A percentile compares a stretch with the other conserved stretches of the same genome.
phyloP scores from a whole-genome alignment of 768 basidiomycete species.

The Boletellus sp. region DNA sequence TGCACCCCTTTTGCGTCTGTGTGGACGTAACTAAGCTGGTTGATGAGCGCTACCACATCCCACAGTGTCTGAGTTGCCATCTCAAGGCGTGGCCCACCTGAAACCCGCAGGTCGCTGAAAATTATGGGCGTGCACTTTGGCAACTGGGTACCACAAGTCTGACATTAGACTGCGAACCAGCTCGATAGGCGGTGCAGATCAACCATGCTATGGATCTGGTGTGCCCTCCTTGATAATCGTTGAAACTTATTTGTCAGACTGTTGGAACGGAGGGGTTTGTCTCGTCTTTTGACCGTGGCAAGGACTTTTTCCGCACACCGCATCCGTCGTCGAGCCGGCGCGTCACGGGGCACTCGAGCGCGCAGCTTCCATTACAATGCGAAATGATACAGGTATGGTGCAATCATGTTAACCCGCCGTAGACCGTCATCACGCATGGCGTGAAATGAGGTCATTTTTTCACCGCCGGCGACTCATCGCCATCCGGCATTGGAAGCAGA shows the following conservation, averaged over 20 bases:
- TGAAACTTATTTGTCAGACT: neutral
- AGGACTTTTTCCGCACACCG: neutral
- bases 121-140: neutral
- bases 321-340: neutral
- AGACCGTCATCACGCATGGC: constrained; percentile 1
- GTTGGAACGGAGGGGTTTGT: neutral
- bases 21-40: neutral
- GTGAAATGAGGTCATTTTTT: constrained; percentile 4
- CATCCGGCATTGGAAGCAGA: constrained; percentile 65
- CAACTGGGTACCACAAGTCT: neutral
- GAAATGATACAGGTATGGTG: constrained; percentile 28
- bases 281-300: neutral
- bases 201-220: neutral
- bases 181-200: too few relatives aligned
- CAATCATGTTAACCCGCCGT: constrained; percentile 19
- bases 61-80: constrained; percentile 2
- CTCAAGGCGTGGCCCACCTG: neutral
- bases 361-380: constrained; percentile 8
- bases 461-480: constrained; percentile 40
- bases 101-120: neutral
- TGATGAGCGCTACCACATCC: neutral
- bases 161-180: neutral
- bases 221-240: neutral
- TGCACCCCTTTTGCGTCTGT: neutral
- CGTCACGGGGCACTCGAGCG: constrained; percentile 2